These are phyloP conservation scores for Bombardia bombarda DNA, from an alignment of 495 filamentous ascomycete genomes.

Conservation along the genomic window DNA sequence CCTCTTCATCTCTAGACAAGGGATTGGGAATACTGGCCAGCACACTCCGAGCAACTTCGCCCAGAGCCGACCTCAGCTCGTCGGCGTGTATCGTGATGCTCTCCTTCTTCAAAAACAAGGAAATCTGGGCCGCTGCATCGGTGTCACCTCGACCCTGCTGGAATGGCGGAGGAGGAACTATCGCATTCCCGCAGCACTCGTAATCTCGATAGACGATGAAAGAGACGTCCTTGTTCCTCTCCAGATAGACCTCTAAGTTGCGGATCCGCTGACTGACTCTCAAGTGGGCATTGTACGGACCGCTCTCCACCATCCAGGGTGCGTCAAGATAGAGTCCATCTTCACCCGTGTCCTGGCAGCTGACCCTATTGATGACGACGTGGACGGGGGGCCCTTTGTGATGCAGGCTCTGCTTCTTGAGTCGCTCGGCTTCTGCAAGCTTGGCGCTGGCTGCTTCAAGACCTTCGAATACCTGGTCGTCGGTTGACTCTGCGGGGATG, in stretches of 20 bases:
- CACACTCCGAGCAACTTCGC: background rate
- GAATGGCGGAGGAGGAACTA: too few species aligned
- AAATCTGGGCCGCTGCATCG: background rate
- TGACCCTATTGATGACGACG: background rate
- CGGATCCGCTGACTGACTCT: background rate
- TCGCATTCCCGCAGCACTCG: background rate
- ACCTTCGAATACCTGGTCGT: background rate
- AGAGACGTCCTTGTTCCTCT: background rate
- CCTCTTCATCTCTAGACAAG: background rate
- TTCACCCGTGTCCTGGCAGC: background rate
- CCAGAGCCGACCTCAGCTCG: background rate
- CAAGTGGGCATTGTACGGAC: background rate
- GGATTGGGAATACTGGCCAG: background rate
- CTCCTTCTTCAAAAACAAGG: background rate
- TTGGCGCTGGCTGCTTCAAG: background rate
- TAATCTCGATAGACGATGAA: background rate
- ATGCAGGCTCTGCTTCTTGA: too few species aligned
- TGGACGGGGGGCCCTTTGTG: background rate
- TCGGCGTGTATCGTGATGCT: background rate
- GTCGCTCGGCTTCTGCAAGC: background rate
- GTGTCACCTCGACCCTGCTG: too few species aligned
- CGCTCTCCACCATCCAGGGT: background rate
- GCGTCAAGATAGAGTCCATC: background rate
- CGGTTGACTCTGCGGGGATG: background rate
- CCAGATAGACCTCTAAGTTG: background rate